These are phyloP conservation scores for Globisporangium polare DNA, from an alignment of 352 stramenopile species.

Conservation along the genomic window DNA sequence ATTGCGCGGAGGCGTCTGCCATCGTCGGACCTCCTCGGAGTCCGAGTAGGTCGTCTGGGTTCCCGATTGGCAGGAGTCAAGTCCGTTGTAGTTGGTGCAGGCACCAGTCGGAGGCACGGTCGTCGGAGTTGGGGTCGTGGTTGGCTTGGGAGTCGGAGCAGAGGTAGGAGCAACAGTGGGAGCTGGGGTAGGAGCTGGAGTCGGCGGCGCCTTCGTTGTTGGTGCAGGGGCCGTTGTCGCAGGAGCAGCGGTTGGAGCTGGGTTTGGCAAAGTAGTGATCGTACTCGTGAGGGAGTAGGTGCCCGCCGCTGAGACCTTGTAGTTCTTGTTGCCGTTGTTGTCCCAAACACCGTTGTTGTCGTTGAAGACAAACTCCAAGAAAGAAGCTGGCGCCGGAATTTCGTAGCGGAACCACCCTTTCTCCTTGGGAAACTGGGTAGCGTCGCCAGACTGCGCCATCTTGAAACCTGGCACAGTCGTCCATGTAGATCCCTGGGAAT, in stretches of 20 bases:
- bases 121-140: constrained; percentile 14
- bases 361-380: constrained; percentile 49
- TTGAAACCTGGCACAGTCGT: constrained; percentile 8
- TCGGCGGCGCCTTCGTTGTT: constrained; percentile 19
- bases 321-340: constrained; percentile 45
- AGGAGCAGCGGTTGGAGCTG: constrained; percentile 16
- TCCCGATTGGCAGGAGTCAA: constrained; percentile 24
- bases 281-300: constrained; percentile 33
- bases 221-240: constrained; percentile 14
- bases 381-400: constrained; percentile 22
- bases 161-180: background rate
- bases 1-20: constrained; percentile 51
- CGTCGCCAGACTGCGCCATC: constrained; percentile 16
- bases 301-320: constrained; percentile 31
- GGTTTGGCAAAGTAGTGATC: constrained; percentile 26
- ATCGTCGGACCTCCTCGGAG: constrained; percentile 31
- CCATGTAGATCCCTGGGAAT: constrained; percentile 30
- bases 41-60: constrained; percentile 20
- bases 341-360: constrained; percentile 39
- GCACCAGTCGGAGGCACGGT: constrained; percentile 18
- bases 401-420: constrained; percentile 37
- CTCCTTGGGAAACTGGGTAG: constrained; percentile 20
- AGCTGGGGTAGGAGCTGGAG: constrained; percentile 1
- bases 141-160: constrained; percentile 3
- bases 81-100: constrained; percentile 34